Evolutionary conservation across 805 yeast genomes (phyloP), one percentile per base, ranked within the genome.

Genomic region (Scheffersomyces spartinae): DNA sequence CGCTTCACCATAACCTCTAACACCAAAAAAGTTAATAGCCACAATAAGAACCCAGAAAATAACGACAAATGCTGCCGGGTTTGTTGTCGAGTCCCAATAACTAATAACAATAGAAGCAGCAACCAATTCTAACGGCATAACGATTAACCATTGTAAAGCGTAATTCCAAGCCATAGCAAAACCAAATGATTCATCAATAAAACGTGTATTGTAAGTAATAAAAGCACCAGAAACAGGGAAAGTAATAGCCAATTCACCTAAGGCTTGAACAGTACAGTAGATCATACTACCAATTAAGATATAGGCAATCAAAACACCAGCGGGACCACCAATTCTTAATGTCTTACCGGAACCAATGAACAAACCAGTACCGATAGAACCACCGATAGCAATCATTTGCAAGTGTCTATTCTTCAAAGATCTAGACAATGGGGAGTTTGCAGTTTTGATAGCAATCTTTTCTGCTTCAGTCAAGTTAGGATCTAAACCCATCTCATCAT

Each of bases 331-430:
- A 11, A 63, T 57, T 18, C 45, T 44, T 32, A 77, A 53, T 1
- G 79, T 70, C 21, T 63, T 49, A 27, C 81, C 82, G 3, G 78
- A 64, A 30, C 80, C 81, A 27, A 75, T 68, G 34, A 76, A 73
- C 29, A 75, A 50, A 43, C 84, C 82, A 3, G 81, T 73, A 31
- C 82, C 82, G 19, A 75, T 68, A 21, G 75, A 64, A 23, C 79
- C 74, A 20, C 81, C 81, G 23, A 76, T 69, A 18, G 82, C 73
- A 33, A 76, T 66, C 68, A 76, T 72, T 36, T 73, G 72, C 39
- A 75, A 45, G 39, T 74, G 81, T 42, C 84, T 65, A 22, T 55
- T 48, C 38, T 70, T 71, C 42, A 73, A 48, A 9, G 65, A 55
- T 35, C 69, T 62, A 24, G 67, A 55, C 32, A 78, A 55, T 2